Evolutionary conservation across 1,284 basidiomycete genomes (phyloP).

Genomic region (Testicularia cyperi): DNA sequence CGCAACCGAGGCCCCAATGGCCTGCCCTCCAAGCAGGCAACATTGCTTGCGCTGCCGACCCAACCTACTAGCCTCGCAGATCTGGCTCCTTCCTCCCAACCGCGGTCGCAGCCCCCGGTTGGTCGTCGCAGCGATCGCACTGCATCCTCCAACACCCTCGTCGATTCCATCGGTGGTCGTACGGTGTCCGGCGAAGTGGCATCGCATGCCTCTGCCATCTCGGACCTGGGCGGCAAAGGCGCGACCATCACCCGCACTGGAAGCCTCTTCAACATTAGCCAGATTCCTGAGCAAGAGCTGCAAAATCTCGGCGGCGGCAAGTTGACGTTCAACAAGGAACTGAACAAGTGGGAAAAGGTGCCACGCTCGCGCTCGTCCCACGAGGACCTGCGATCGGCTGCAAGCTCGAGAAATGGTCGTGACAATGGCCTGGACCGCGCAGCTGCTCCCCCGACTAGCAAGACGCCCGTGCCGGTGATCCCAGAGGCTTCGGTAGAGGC

Average conservation of each 20-base stretch:
- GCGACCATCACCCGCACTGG: conserved; percentile 34
- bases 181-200: conserved; percentile 24
- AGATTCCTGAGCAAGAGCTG: conserved; percentile 36
- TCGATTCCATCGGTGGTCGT: conserved; percentile 21
- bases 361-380: conserved; percentile 16
- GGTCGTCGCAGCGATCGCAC: conserved; percentile 27
- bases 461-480: conserved; percentile 19
- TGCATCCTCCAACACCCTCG: conserved; percentile 35
- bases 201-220: conserved; percentile 21
- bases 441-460: conserved; percentile 11
- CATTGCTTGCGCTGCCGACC: conserved; percentile 24
- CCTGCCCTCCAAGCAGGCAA: conserved; percentile 1
- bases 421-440: background rate
- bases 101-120: background rate
- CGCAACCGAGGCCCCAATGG: conserved; percentile 8
- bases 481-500: conserved; percentile 33
- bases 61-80: too few species aligned
- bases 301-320: conserved; percentile 39
- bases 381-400: conserved; percentile 24
- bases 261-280: conserved; percentile 44
- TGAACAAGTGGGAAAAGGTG: conserved; percentile 39
- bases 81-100: too few species aligned
- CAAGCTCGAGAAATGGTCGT: conserved; percentile 14
- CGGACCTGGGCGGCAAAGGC: conserved; percentile 35
- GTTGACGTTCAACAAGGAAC: conserved; percentile 36